Percentiles rank a stretch among this genome's conserved stretches.
These are phyloP conservation scores for Botrytis pseudocinerea DNA, from an alignment of 2,329 filamentous ascomycete genomes.

Conservation along the genomic window DNA sequence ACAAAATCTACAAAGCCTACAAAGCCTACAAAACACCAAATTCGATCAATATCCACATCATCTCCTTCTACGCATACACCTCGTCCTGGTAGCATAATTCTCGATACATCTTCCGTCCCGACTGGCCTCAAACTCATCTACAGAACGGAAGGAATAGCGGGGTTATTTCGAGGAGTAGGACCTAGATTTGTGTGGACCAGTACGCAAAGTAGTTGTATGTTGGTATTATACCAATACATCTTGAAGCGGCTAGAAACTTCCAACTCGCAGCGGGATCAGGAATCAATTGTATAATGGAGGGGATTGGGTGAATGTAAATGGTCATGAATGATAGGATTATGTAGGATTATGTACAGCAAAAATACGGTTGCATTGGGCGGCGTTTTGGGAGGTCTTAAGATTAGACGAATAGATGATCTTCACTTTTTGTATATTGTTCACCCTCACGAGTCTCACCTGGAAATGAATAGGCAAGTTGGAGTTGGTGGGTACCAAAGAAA, in stretches of 20 bases:
- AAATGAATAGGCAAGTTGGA: neutral
- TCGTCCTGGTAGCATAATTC: slow-evolving; percentile 72
- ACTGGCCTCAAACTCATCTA: slow-evolving; percentile 87
- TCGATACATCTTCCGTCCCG: slow-evolving; percentile 88
- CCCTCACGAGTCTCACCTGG: neutral
- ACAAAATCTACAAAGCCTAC: slow-evolving; percentile 29
- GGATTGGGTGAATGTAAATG: neutral
- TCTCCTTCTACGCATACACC: slow-evolving; percentile 82
- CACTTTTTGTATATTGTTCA: slow-evolving; percentile 18
- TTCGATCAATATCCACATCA: slow-evolving; percentile 81
- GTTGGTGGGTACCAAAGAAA: neutral
- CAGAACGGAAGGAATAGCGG: slow-evolving; percentile 79
- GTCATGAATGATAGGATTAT: slow-evolving; percentile 14
- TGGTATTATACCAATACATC: slow-evolving; percentile 90
- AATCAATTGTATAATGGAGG: slow-evolving; percentile 33
- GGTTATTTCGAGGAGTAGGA: slow-evolving; percentile 93
- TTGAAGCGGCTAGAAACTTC: slow-evolving; percentile 70
- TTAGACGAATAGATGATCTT: slow-evolving; percentile 26
- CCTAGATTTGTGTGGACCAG: slow-evolving; percentile 95
- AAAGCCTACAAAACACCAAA: slow-evolving; percentile 47
- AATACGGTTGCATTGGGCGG: slow-evolving; percentile 19
- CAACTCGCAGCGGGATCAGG: slow-evolving; percentile 27
- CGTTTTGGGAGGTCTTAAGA: slow-evolving; percentile 15
- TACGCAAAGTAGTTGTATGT: slow-evolving; percentile 94
- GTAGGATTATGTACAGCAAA: slow-evolving; percentile 25